Conservation (phyloP, 2,329 filamentous ascomycete genomes). For the Penicillium sumatraense region DNA sequence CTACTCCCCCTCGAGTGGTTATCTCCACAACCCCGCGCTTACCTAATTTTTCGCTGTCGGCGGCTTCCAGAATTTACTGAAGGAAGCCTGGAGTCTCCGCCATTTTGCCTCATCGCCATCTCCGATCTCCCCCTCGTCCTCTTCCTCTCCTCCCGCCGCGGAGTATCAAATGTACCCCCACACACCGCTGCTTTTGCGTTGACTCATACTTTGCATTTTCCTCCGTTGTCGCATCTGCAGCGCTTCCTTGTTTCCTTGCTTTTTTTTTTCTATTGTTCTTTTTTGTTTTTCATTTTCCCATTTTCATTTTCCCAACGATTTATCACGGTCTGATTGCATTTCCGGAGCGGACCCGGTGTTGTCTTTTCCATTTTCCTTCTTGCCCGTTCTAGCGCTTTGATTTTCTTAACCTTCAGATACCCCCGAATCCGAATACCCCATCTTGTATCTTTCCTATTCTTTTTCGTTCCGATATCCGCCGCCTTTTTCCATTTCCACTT, state of each 20-base stretch:
- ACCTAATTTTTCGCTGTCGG: slow-evolving; percentile 31
- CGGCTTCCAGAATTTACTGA: slow-evolving; percentile 25
- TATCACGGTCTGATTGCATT: slow-evolving; percentile 18
- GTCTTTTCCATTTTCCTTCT: slow-evolving; percentile 15
- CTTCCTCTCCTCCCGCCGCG: slow-evolving; percentile 12
- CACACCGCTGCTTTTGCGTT: slow-evolving; percentile 1
- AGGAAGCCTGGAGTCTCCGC: not conserved
- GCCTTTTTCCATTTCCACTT: not conserved
- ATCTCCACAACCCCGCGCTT: slow-evolving; percentile 26
- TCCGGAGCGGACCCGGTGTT: slow-evolving; percentile 20
- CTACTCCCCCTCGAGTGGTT: too few relatives aligned
- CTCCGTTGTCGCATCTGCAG: slow-evolving; percentile 12
- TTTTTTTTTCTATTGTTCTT: slow-evolving; percentile 7
- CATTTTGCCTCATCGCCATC: not conserved
- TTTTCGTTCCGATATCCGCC: slow-evolving; percentile 20
- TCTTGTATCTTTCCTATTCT: slow-evolving; percentile 20
- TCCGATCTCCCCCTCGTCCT: slow-evolving; percentile 1
- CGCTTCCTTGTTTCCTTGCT: not conserved
- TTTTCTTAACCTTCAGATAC: slow-evolving; percentile 21
- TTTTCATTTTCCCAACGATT: not conserved
- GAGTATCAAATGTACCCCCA: slow-evolving; percentile 2
- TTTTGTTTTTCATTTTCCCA: not conserved
- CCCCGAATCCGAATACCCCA: slow-evolving; percentile 21
- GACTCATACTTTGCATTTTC: slow-evolving; percentile 13
- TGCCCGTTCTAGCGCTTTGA: slow-evolving; percentile 17